Percentiles rank a stretch among this genome's conserved stretches.
Evolutionary conservation across 192 early-diverging fungal genomes (phyloP).

Genomic region (Mortierella alpina): DNA sequence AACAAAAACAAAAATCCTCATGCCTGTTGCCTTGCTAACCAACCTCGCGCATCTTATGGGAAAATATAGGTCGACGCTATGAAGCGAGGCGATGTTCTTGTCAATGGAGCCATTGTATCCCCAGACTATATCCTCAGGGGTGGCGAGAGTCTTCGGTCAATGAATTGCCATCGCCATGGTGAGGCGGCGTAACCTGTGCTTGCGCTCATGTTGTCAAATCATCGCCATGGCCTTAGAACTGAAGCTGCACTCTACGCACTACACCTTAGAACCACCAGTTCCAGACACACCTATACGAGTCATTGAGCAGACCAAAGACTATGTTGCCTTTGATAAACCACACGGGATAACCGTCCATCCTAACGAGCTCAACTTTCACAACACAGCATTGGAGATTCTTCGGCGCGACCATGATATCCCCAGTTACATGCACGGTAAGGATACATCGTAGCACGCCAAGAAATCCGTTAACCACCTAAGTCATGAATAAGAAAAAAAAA

Average conservation of each 20-base stretch:
- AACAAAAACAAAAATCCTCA: background rate
- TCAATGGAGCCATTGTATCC: constrained; percentile 23
- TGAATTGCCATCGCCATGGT: constrained; percentile 49
- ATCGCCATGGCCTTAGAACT: background rate
- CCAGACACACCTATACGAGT: constrained; percentile 38
- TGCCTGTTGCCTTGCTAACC: background rate
- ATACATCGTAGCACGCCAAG: background rate
- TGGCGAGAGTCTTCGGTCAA: constrained; percentile 38
- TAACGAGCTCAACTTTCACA: constrained; percentile 43
- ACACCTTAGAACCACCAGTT: constrained; percentile 27
- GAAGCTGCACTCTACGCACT: background rate
- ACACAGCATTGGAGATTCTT: constrained; percentile 48
- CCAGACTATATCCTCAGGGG: constrained; percentile 44
- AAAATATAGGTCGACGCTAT: constrained; percentile 27
- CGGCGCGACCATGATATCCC: constrained; percentile 45
- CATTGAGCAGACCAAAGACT: constrained; percentile 37
- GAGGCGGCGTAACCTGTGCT: background rate
- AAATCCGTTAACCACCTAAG: too few species aligned
- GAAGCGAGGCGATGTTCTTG: constrained; percentile 40
- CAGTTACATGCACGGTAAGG: constrained; percentile 43
- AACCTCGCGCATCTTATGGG: background rate
- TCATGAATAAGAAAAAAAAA: too few species aligned
- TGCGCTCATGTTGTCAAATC: background rate
- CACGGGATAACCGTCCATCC: constrained; percentile 50
- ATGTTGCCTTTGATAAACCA: constrained; percentile 44